Percentiles rank a stretch among this genome's conserved stretches.
Evolutionary conservation across 2,329 filamentous ascomycete species (phyloP).

Genomic region (Penicillium freii): DNA sequence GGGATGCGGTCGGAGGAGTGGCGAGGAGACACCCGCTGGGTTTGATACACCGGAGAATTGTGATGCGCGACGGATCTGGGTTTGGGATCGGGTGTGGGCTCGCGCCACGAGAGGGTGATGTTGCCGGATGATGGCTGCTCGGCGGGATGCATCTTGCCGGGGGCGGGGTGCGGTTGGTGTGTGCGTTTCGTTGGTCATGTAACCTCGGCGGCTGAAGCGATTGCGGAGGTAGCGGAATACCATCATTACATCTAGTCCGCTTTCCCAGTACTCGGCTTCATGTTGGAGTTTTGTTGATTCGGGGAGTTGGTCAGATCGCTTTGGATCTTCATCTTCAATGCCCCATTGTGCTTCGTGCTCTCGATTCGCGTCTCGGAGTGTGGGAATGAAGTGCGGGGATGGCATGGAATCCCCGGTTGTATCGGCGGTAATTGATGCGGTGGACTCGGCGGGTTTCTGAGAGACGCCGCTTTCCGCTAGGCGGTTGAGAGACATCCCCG

Average conservation of each 20-base stretch:
- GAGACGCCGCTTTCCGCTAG: slow-evolving; percentile 27
- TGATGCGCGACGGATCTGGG: slow-evolving; percentile 55
- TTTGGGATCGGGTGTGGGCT: slow-evolving; percentile 43
- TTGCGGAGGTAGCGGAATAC: slow-evolving; percentile 84
- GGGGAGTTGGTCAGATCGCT: slow-evolving; percentile 29
- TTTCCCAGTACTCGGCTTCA: slow-evolving; percentile 83
- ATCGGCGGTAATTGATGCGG: slow-evolving; percentile 9
- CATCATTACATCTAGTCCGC: slow-evolving; percentile 83
- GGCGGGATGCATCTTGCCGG: slow-evolving; percentile 66
- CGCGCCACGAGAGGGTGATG: slow-evolving; percentile 81
- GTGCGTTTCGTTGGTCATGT: slow-evolving; percentile 33
- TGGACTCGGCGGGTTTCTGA: slow-evolving; percentile 10
- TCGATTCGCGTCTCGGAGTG: slow-evolving; percentile 41
- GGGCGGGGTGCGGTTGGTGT: slow-evolving; percentile 37
- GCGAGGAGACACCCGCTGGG: slow-evolving; percentile 31
- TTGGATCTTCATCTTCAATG: slow-evolving; percentile 59
- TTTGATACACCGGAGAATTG: slow-evolving; percentile 34
- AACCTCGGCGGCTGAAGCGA: slow-evolving; percentile 61
- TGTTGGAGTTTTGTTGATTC: slow-evolving; percentile 48
- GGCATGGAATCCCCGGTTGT: slow-evolving; percentile 29
- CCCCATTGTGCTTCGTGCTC: slow-evolving; percentile 63
- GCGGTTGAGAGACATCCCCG: slow-evolving; percentile 62
- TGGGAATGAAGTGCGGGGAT: slow-evolving; percentile 52
- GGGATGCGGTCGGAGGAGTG: slow-evolving; percentile 46
- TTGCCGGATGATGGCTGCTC: slow-evolving; percentile 79